These are phyloP conservation scores for Stereum hirsutum DNA, from an alignment of 1,284 basidiomycete genomes.

Conservation along the genomic window DNA sequence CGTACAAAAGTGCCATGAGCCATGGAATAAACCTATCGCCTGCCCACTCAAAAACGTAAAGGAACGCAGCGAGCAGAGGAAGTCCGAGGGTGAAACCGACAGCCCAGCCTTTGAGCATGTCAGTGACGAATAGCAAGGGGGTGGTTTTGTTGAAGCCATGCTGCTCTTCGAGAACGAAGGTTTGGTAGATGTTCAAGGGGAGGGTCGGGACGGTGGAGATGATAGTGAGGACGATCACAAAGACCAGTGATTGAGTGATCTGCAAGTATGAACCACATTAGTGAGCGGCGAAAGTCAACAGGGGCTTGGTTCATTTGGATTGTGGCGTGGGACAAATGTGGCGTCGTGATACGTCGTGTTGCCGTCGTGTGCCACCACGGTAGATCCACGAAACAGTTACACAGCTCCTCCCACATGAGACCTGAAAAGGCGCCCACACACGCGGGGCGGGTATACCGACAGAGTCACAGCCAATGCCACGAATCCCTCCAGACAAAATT, in stretches of 20 bases:
- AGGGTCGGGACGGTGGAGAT: conserved; percentile 62
- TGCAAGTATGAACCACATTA: no score
- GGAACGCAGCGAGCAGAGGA: conserved; percentile 82
- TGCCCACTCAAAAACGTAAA: conserved; percentile 89
- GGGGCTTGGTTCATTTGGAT: no score
- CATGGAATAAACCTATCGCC: conserved; percentile 85
- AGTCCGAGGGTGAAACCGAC: conserved; percentile 74
- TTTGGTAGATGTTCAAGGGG: conserved; percentile 76
- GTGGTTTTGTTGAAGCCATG: conserved; percentile 98
- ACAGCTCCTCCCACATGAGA: no score
- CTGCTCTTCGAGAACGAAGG: conserved; percentile 90
- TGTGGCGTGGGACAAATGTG: no score
- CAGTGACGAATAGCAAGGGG: conserved; percentile 61
- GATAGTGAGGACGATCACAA: conserved; percentile 61
- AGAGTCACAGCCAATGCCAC: no score
- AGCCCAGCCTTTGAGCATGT: conserved; percentile 75
- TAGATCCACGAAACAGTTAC: no score
- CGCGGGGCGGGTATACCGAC: no score
- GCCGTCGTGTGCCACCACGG: no score
- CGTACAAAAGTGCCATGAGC: conserved; percentile 80
- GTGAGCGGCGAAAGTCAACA: no score
- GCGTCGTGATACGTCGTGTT: no score
- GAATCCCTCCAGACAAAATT: no score
- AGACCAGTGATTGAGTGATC: conserved; percentile 82
- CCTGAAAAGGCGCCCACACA: no score